Evolutionary conservation across 495 filamentous ascomycete genomes (phyloP), one percentile per base, ranked within the genome.

Genomic region (Staphylotrichum longicolle): DNA sequence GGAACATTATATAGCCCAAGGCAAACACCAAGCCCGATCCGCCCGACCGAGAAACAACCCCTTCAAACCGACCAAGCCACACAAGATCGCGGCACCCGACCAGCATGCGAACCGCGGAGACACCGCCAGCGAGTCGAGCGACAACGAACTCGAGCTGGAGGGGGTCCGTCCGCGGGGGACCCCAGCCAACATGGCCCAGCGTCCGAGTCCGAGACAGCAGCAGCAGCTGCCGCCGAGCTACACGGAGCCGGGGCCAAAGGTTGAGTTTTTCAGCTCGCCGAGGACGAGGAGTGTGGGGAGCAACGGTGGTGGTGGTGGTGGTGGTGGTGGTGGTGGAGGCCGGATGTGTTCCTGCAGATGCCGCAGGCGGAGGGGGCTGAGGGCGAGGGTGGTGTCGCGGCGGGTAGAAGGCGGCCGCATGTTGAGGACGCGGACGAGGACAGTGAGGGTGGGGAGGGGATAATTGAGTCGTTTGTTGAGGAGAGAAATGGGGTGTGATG

Each of bases 1-100:
- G 65, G 64, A 56, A 3, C 63, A 64, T 3, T 70, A 70, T 53
- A 62, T 66, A 20, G 14, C 58, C 56, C 66, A 61, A 34, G 68
- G 68, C 57, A 62, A 62, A 42, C 66, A 47, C 39, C 55, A 57
- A 14, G 30, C 39, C 62, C 34, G 47, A 20, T 8, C 50, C 5
- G 45, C 55, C 27, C 15, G 27, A 30, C 41, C 9, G 37, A 8
- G 0, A 15, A 37, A 12, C 35, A 52, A 30, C 14, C 12, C 27
- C 58, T 4, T 27, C 20, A 27, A 27, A 27, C 20, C 20, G 20
- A 0, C 20, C 20, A 27, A 27, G 20, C 20, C 20, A 27, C 20
- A 27, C 20, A 27, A 27, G 20, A 27, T 1, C 20, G 20, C 20
- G 20, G 20, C 20, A 27, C 20, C 20, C 7, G 20, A 49, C 2